A percentile compares a stretch with the other conserved stretches of the same genome.
phyloP scores from a whole-genome alignment of 192 early-diverging fungal genomes.

The Coemansia sp. region DNA sequence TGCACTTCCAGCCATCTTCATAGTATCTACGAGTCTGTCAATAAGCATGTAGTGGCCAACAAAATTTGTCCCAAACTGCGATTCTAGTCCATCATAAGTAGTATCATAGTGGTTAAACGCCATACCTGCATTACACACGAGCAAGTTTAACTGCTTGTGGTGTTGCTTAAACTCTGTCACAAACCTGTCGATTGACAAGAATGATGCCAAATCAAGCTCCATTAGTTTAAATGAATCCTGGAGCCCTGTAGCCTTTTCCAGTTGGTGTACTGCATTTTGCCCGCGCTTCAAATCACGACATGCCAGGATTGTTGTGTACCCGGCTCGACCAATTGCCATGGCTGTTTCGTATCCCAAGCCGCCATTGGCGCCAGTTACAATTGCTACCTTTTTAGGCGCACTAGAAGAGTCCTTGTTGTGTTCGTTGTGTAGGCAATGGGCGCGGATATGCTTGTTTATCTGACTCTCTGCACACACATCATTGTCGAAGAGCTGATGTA shows the following conservation, averaged over 20 bases:
- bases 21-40: slow-evolving; percentile 33
- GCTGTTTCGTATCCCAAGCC: slow-evolving; percentile 66
- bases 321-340: slow-evolving; percentile 61
- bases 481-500: slow-evolving; percentile 30
- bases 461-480: slow-evolving; percentile 23
- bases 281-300: slow-evolving; percentile 43
- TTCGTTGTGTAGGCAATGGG: slow-evolving; percentile 17
- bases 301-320: slow-evolving; percentile 57
- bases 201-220: slow-evolving; percentile 61
- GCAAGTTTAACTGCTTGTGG: slow-evolving; percentile 29
- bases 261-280: slow-evolving; percentile 18
- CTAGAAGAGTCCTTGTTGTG: background rate
- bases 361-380: slow-evolving; percentile 63
- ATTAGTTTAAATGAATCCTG: slow-evolving; percentile 39
- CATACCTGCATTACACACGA: slow-evolving; percentile 65
- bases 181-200: slow-evolving; percentile 55
- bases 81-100: slow-evolving; percentile 66
- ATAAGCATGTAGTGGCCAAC: slow-evolving; percentile 64
- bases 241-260: slow-evolving; percentile 26
- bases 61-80: slow-evolving; percentile 69
- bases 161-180: slow-evolving; percentile 27
- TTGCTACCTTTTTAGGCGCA: slow-evolving; percentile 25
- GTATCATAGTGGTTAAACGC: slow-evolving; percentile 63
- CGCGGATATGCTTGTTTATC: slow-evolving; percentile 40
- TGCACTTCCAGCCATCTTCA: slow-evolving; percentile 50